Evolutionary conservation across 805 yeast genomes (phyloP).

Genomic region (Nadsonia fulvescens): DNA sequence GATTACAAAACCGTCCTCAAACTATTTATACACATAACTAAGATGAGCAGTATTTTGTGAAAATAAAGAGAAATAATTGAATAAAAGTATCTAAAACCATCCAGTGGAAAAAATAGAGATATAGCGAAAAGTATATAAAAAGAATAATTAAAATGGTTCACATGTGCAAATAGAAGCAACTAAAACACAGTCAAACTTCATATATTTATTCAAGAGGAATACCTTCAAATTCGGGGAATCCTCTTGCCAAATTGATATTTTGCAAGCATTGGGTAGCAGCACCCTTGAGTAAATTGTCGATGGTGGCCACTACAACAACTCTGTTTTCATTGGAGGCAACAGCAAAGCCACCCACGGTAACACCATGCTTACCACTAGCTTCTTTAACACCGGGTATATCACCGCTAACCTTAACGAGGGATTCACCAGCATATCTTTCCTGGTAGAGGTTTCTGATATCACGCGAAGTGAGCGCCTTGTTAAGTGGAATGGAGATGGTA

Average conservation of each 20-base stretch:
- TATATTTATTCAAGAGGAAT: constrained; percentile 54
- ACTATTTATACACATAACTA: too few relatives aligned
- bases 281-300: constrained; percentile 90
- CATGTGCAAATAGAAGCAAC: too few relatives aligned
- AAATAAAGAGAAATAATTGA: too few relatives aligned
- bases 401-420: constrained; percentile 66
- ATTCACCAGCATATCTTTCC: constrained; percentile 76
- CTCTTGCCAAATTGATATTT: constrained; percentile 78
- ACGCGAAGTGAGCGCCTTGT: constrained; percentile 47
- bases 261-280: constrained; percentile 98
- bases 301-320: constrained; percentile 86
- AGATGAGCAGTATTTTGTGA: too few relatives aligned
- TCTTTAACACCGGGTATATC: constrained; percentile 89
- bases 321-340: constrained; percentile 78
- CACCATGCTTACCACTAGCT: constrained; percentile 87
- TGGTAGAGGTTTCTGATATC: constrained; percentile 74
- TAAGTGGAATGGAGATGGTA: constrained; percentile 76
- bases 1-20: too few relatives aligned
- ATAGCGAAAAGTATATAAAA: too few relatives aligned
- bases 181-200: too few relatives aligned
- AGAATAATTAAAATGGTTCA: too few relatives aligned
- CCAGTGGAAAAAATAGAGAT: too few relatives aligned
- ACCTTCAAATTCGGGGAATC: constrained; percentile 88
- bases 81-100: too few relatives aligned
- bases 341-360: constrained; percentile 88